Evolutionary conservation across 192 early-diverging fungal species (phyloP), one percentile per base, ranked within the genome.

Genomic region (Linnemannia elongata): DNA sequence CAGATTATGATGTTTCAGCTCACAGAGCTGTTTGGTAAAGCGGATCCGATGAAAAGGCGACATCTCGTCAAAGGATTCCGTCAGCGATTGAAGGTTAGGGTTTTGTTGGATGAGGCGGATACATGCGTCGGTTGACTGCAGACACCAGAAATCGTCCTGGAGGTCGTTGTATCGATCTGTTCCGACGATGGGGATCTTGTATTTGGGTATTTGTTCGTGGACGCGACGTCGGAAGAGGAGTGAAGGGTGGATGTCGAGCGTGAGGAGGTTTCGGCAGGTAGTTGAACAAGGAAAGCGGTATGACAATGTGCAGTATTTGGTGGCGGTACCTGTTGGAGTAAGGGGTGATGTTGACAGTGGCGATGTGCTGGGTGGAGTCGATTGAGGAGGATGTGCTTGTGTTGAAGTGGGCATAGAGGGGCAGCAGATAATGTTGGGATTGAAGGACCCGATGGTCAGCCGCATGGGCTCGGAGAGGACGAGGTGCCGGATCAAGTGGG

Each of bases 101-200:
- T 84, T 78, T 55, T 69, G 24, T 45, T 75, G 38, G 6, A 84
- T 75, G 6, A 84, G 73, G 7, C 73, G 82, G 33, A 84, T 84
- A 57, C 77, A 84, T 30, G 77, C 81, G 41, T 82, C 81, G 2
- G 70, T 77, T 4, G 81, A 82, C 42, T 82, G 75, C 3, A 82
- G 75, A n/a, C 81, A 82, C 81, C 81, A 82, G 60, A 76, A 77
- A 33, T 82, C 81, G 70, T 82, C 81, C 12, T 82, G 69, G 5
- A 71, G 18, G 15, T 75, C 71, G 55, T 77, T 57, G 55, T 82
- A 82, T 52, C 41, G 60, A 42, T 76, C 75, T 24, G 81, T 82
- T 15, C 81, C 81, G 1, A 77, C 75, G 3, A 41, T 45, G 0
- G 54, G 39, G 6, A 66, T 41, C 55, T 73, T 77, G 41, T 77